Evolutionary conservation across 2,329 filamentous ascomycete species (phyloP).

Genomic region (Fonsecaea monophora): DNA sequence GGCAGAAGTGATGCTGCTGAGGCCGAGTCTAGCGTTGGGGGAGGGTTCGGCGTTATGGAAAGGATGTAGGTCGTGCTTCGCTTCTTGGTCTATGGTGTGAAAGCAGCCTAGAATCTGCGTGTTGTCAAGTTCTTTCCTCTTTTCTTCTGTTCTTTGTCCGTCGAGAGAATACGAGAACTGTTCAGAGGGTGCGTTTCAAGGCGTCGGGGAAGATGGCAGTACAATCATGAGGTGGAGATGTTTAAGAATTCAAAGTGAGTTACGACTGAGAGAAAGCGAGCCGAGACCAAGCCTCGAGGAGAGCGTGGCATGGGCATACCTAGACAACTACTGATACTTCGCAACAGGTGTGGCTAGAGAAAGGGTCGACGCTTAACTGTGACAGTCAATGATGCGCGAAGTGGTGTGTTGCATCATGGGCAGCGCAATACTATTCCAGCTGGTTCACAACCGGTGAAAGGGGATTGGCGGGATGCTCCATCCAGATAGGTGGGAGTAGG

Average conservation of each 20-base stretch:
- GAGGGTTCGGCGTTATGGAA: not conserved
- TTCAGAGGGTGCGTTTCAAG: not conserved
- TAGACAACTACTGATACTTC: not conserved
- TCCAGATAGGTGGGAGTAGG: slow-evolving; percentile 3
- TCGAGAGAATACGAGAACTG: not conserved
- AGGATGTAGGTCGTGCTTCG: not conserved
- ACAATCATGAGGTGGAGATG: slow-evolving; percentile 8
- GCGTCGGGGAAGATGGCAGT: not conserved
- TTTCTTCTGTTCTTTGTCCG: not conserved
- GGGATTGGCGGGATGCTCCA: slow-evolving; percentile 11
- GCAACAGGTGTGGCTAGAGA: slow-evolving; percentile 10
- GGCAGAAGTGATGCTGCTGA: not conserved
- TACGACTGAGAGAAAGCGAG: slow-evolving; percentile 11
- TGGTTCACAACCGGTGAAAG: slow-evolving; percentile 11
- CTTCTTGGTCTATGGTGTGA: not conserved
- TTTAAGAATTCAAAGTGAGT: not conserved
- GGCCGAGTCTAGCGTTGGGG: slow-evolving; percentile 1
- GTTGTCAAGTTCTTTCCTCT: not conserved
- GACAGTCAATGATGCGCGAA: not conserved
- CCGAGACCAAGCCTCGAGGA: slow-evolving; percentile 1
- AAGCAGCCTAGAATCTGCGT: not conserved
- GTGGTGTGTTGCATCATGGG: slow-evolving; percentile 21
- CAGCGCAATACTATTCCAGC: slow-evolving; percentile 2
- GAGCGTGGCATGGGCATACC: slow-evolving; percentile 3
- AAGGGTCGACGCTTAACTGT: not conserved